A percentile compares a stretch with the other conserved stretches of the same genome.
Conservation (phyloP, 2,329 filamentous ascomycete genomes). For the Fusarium sp. region DNA sequence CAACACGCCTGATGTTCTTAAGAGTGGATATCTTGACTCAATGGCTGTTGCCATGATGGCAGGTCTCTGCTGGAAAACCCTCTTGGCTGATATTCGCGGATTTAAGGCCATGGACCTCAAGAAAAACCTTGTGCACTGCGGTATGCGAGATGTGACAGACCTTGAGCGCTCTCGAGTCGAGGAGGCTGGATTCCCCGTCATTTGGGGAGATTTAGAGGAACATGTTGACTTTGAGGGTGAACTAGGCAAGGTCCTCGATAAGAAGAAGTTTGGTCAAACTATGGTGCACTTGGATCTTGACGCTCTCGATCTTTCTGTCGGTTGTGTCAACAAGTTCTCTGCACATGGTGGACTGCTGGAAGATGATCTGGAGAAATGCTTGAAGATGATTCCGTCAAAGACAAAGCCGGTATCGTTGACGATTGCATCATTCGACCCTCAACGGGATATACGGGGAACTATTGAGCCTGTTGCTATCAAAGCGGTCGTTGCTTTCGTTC, state of each 20-base stretch:
- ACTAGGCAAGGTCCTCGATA: slow-evolving; percentile 11
- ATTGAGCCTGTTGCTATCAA: slow-evolving; percentile 33
- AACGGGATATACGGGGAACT: slow-evolving; percentile 18
- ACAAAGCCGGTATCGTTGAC: slow-evolving; percentile 21
- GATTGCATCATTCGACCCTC: slow-evolving; percentile 38
- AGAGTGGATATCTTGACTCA: slow-evolving; percentile 43
- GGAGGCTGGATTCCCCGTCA: slow-evolving; percentile 41
- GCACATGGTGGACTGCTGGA: slow-evolving; percentile 47
- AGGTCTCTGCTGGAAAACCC: slow-evolving; percentile 38
- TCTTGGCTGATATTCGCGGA: slow-evolving; percentile 32
- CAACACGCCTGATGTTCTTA: slow-evolving; percentile 40
- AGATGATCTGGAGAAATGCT: slow-evolving; percentile 34
- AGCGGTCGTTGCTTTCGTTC: slow-evolving; percentile 17
- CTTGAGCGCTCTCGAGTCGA: slow-evolving; percentile 29
- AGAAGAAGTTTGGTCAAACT: slow-evolving; percentile 21
- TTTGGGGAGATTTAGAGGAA: slow-evolving; percentile 41
- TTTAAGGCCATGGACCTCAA: slow-evolving; percentile 25
- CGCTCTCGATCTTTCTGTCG: slow-evolving; percentile 46
- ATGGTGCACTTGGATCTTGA: slow-evolving; percentile 51
- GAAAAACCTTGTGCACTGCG: background rate
- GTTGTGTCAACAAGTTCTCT: slow-evolving; percentile 49
- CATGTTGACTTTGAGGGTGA: slow-evolving; percentile 26
- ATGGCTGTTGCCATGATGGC: slow-evolving; percentile 42
- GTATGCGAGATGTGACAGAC: slow-evolving; percentile 6
- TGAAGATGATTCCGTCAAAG: slow-evolving; percentile 20